These are phyloP conservation scores for Prunus dulcis DNA, from an alignment of 306 rosid genomes.

Conservation along the genomic window DNA sequence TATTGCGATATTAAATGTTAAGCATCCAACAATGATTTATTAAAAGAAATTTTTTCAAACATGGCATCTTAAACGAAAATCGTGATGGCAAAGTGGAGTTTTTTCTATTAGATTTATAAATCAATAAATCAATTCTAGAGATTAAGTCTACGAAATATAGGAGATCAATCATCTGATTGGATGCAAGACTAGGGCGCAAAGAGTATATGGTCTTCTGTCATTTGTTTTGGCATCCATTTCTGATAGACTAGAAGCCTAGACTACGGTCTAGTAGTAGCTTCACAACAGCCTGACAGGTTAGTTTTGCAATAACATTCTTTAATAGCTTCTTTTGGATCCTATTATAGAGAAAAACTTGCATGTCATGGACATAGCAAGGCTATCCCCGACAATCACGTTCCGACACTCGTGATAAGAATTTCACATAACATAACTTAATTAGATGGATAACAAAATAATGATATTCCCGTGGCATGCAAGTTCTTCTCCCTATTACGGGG, in stretches of 20 bases:
- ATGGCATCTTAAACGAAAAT: background rate
- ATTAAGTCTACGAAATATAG: background rate
- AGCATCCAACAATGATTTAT: background rate
- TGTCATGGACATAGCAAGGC: no score
- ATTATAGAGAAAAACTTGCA: background rate
- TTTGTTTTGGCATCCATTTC: background rate
- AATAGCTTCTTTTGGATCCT: conserved; percentile 9
- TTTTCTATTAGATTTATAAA: background rate
- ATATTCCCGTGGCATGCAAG: no score
- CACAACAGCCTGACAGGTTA: conserved; percentile 1
- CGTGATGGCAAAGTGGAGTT: background rate
- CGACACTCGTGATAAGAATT: no score
- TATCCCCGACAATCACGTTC: no score
- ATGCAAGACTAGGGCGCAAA: conserved; percentile 2
- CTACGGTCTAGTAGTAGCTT: background rate
- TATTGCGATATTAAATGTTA: background rate
- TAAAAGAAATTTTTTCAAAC: background rate
- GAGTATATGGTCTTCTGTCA: no score
- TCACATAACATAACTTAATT: no score
- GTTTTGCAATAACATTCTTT: conserved; percentile 4
- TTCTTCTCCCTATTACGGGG: no score
- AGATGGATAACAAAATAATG: no score
- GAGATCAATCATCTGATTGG: conserved; percentile 12
- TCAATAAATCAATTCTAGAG: no score
- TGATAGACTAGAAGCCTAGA: background rate